Evolutionary conservation across 2,329 filamentous ascomycete genomes (phyloP).

Genomic region (Xylariales sp.): DNA sequence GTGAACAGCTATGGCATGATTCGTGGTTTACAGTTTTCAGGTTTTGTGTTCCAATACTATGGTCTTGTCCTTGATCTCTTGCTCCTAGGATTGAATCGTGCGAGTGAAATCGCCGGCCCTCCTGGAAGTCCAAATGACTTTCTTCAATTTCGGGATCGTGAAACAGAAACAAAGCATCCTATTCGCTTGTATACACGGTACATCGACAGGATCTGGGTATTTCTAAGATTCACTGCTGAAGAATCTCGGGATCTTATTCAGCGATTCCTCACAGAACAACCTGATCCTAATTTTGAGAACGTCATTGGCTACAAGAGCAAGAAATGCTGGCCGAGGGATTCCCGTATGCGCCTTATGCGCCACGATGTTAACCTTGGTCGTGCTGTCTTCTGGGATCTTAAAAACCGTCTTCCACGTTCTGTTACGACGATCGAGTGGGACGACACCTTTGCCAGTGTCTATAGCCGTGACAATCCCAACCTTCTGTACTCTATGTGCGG

Average conservation of each 20-base stretch:
- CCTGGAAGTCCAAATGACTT: conserved; percentile 97
- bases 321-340: conserved; percentile 99
- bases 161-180: conserved; percentile 91
- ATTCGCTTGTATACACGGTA: conserved; percentile 98
- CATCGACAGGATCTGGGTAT: conserved; percentile 98
- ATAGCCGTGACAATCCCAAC: conserved; percentile 98
- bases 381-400: conserved; percentile 98
- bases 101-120: conserved; percentile 96
- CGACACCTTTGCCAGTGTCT: conserved; percentile 97
- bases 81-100: conserved; percentile 90
- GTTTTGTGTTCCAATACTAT: conserved; percentile 99
- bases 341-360: conserved; percentile 96
- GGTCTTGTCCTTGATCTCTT: conserved; percentile 94
- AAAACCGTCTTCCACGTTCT: conserved; percentile 93
- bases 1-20: conserved; percentile 99
- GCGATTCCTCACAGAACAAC: conserved; percentile 96
- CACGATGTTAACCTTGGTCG: conserved; percentile 98
- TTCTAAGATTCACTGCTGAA: conserved; percentile 91
- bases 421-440: conserved; percentile 99
- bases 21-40: conserved; percentile 95
- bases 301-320: conserved; percentile 99
- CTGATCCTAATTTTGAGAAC: conserved; percentile 98
- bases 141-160: conserved; percentile 92
- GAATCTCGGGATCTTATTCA: conserved; percentile 97
- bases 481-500: conserved; percentile 97